Base-by-base conservation (phyloP, 2,329 filamentous ascomycete genomes). In the Colletotrichum sp. region DNA sequence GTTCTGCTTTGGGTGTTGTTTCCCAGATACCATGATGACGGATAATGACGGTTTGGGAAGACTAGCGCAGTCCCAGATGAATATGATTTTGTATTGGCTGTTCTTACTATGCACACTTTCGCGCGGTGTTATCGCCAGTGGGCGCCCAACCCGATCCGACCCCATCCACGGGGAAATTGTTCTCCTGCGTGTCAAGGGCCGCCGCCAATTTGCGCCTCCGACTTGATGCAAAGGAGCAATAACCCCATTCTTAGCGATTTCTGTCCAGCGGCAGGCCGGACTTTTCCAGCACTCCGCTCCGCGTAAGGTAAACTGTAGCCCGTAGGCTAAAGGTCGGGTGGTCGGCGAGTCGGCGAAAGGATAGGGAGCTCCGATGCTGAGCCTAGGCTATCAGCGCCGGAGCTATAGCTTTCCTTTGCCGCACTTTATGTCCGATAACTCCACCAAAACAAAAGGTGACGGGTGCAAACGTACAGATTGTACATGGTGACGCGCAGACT, bases 1-100 rank as follows among this genome's bases (percentile, higher is more conserved):
- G 44, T 32, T 44, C 48, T 65, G 57, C 28, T 64, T 61, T 68
- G 16, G 70, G 59, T 73, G 64, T 67, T 72, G 55, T 63, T 72
- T 69, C 64, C 65, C 44, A 63, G 70, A 76, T 76, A 76, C 70
- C 74, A 76, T 65, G 74, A 74, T n/a, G 74, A 75, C 71, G 63
- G 34, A 76, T 76, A 60, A 76, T 69, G 70, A 76, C 48, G 36
- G 34, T 57, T 64, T 30, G n/a, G 44, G 30, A n/a, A 64, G 61
- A 12, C 25, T 22, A 48, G 57, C 32, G 57, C 25, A 30, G 63
- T 72, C 69, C 32, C 25, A 8, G n/a, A 39, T n/a, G 27, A 68
- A 68, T 52, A 22, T 67, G 22, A 19, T 8, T 60, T 55, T 60
- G 25, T 16, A 28, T 44, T 52, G 44, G 44, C 6, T 52, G 44